Conservation (phyloP, 2,329 filamentous ascomycete species). For the Paecilomyces sp. region DNA sequence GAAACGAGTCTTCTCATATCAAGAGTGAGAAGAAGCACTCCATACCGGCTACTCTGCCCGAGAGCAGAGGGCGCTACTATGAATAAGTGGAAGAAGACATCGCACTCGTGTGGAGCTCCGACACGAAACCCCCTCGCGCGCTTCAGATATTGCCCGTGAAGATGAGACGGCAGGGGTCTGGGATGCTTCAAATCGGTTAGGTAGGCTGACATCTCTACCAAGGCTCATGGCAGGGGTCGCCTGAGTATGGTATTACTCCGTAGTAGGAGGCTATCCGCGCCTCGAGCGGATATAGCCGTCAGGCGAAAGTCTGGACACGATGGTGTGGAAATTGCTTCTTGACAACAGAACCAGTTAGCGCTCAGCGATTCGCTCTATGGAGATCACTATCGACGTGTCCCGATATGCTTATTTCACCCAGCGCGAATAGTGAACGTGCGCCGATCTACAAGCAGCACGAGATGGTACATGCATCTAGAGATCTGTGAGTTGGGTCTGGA, state of each 20-base stretch:
- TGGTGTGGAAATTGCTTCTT: neutral
- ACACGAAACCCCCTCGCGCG: neutral
- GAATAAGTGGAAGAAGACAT: neutral
- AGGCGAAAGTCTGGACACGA: neutral
- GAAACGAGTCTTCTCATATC: slow-evolving; percentile 6
- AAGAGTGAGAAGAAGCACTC: slow-evolving; percentile 6
- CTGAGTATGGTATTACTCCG: neutral
- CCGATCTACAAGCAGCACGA: neutral
- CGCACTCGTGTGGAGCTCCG: neutral
- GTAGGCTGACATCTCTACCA: neutral
- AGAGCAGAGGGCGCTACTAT: slow-evolving; percentile 11
- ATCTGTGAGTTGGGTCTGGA: neutral
- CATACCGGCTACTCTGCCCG: slow-evolving; percentile 8
- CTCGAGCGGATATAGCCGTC: neutral
- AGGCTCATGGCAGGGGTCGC: neutral
- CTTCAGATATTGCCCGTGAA: neutral
- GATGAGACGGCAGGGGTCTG: neutral
- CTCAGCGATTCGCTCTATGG: neutral
- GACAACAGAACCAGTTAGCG: neutral
- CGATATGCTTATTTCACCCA: slow-evolving; percentile 15
- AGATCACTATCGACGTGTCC: neutral
- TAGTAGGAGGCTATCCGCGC: neutral
- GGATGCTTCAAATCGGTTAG: neutral
- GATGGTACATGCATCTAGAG: neutral
- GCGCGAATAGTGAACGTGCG: slow-evolving; percentile 13